Evolutionary conservation across 441 rosid species (phyloP).

Genomic region (Gossypium davidsonii): DNA sequence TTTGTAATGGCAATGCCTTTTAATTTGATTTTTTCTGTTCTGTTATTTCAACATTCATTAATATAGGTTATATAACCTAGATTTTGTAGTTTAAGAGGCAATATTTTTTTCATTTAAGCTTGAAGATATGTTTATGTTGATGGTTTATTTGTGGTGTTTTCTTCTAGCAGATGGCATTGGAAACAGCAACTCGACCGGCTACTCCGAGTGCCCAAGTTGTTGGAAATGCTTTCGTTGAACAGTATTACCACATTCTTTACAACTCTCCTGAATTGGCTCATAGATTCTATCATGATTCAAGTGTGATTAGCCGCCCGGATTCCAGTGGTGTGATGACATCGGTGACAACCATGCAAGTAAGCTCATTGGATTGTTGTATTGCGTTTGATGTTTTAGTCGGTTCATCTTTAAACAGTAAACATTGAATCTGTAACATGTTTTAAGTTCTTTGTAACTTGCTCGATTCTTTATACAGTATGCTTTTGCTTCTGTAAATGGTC

Average conservation of each 20-base stretch:
- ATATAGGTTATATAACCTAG: not conserved
- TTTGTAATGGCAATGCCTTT: not conserved
- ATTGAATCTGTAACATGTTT: not conserved
- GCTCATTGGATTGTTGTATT: conserved; percentile 20
- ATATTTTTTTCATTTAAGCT: not conserved
- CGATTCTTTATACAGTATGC: not conserved
- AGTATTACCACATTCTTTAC: conserved; percentile 83
- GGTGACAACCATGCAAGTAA: conserved; percentile 31
- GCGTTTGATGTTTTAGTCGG: not conserved
- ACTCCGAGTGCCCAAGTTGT: conserved; percentile 70
- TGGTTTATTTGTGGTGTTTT: not conserved
- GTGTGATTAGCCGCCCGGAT: conserved; percentile 77
- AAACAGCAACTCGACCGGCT: conserved; percentile 26
- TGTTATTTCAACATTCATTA: not conserved
- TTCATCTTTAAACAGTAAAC: not conserved
- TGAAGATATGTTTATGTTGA: not conserved
- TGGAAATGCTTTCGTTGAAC: conserved; percentile 88
- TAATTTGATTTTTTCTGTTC: not conserved
- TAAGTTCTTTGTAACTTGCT: not conserved
- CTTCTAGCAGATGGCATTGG: conserved; percentile 42
- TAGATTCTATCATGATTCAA: conserved; percentile 84
- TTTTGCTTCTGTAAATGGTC: not conserved
- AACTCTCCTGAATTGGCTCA: conserved; percentile 71
- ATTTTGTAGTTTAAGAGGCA: not conserved
- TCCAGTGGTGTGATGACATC: conserved; percentile 52